Evolutionary conservation across 177 flowering plant genomes (phyloP).

Genomic region (Vitis hybrid): DNA sequence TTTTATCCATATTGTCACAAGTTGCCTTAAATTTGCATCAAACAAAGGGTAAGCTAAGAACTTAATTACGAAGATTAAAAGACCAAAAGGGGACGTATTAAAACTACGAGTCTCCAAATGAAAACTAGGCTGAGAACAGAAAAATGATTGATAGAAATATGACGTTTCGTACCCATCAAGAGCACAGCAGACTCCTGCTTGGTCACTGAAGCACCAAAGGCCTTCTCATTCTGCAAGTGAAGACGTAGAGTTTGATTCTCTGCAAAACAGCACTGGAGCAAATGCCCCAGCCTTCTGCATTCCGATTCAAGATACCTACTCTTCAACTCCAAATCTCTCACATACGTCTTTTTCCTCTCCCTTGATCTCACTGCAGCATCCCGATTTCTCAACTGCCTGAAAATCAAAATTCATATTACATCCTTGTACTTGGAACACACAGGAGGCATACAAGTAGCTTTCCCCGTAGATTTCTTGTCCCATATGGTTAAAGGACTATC

Average conservation of each 20-base stretch:
- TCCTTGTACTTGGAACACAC: neutral
- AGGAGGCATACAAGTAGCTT: neutral
- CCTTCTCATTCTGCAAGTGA: conserved; percentile 45
- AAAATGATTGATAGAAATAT: neutral
- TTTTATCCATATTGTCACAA: too few species aligned
- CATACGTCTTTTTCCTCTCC: conserved; percentile 86
- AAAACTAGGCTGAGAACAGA: neutral
- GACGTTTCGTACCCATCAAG: conserved; percentile 73
- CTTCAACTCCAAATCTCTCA: conserved; percentile 82
- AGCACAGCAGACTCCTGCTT: conserved; percentile 99
- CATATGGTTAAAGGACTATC: too few species aligned
- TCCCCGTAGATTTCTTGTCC: neutral
- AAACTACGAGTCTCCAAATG: too few species aligned
- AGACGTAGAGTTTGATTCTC: conserved; percentile 81
- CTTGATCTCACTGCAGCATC: conserved; percentile 90
- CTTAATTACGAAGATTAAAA: too few species aligned
- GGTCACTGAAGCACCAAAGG: conserved; percentile 55
- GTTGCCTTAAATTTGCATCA: too few species aligned
- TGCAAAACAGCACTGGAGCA: conserved; percentile 61
- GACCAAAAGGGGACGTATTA: too few species aligned
- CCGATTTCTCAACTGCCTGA: conserved; percentile 85
- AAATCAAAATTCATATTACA: conserved; percentile 5
- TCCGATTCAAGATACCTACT: conserved; percentile 76
- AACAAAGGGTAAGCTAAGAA: too few species aligned
- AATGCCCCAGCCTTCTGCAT: conserved; percentile 66